Evolutionary conservation across 78 protist genomes (phyloP).

Genomic region (Dictyostelium brefeldianum): DNA sequence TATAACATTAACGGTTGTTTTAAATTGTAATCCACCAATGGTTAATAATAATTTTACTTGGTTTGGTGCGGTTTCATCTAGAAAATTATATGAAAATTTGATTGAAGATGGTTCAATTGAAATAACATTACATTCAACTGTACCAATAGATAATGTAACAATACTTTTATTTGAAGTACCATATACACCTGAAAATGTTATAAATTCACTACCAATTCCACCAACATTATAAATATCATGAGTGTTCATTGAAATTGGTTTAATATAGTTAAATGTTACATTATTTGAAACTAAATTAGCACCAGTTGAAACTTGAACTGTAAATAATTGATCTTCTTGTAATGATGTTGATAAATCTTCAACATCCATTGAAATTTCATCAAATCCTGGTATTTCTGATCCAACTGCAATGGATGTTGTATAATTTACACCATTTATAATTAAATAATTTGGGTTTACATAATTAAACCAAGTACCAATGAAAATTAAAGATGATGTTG

Average conservation of each 20-base stretch:
- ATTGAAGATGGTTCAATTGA: not conserved
- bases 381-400: not conserved
- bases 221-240: not conserved
- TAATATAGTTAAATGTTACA: not conserved
- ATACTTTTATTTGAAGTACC: not conserved
- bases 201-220: not conserved
- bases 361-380: not conserved
- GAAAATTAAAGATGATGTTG: not conserved
- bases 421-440: not conserved
- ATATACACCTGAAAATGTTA: not conserved
- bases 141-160: not conserved
- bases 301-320: slow-evolving; percentile 7
- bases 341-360: not conserved
- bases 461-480: not conserved
- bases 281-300: not conserved
- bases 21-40: not conserved
- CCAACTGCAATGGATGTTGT: not conserved
- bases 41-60: not conserved
- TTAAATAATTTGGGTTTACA: not conserved
- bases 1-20: not conserved
- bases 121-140: not conserved
- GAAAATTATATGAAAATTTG: not conserved
- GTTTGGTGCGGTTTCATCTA: too few relatives aligned
- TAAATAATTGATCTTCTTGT: not conserved
- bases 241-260: not conserved